Conservation (phyloP, 192 early-diverging fungal genomes). For the Gryganskiella cystojenkinii region DNA sequence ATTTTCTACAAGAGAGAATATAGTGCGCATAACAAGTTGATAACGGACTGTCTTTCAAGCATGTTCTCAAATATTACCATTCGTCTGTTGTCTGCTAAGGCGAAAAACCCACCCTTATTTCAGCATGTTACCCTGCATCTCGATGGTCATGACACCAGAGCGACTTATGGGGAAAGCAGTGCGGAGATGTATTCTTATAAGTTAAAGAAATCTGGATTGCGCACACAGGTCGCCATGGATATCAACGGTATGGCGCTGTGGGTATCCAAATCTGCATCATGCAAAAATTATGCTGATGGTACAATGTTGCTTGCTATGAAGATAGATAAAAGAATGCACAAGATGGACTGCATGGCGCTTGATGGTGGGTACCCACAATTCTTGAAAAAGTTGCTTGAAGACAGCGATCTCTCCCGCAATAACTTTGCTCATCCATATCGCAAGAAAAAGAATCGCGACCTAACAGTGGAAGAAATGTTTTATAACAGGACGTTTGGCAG, state of each 20-base stretch:
- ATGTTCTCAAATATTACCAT: slow-evolving; percentile 30
- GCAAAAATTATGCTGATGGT: slow-evolving; percentile 19
- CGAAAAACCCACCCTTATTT: slow-evolving; percentile 22
- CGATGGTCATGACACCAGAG: slow-evolving; percentile 39
- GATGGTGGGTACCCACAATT: slow-evolving; percentile 37
- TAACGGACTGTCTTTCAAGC: neutral
- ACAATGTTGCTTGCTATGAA: slow-evolving; percentile 39
- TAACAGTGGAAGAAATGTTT: slow-evolving; percentile 14
- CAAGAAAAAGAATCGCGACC: slow-evolving; percentile 10
- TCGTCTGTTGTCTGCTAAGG: slow-evolving; percentile 7
- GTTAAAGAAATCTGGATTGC: slow-evolving; percentile 30
- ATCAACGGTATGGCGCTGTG: slow-evolving; percentile 39
- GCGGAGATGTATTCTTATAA: slow-evolving; percentile 40
- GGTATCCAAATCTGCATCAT: slow-evolving; percentile 14
- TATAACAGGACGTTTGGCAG: slow-evolving; percentile 26
- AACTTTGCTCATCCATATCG: slow-evolving; percentile 28
- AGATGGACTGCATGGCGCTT: slow-evolving; percentile 33
- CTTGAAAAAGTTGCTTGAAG: neutral
- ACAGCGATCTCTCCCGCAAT: neutral
- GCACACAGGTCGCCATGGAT: slow-evolving; percentile 24
- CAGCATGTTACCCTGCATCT: slow-evolving; percentile 32
- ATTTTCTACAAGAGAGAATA: neutral
- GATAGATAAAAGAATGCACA: slow-evolving; percentile 18
- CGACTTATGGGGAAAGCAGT: slow-evolving; percentile 25
- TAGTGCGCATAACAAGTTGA: neutral